Percentiles rank a stretch among this genome's conserved stretches.
These are phyloP conservation scores for Mycena sp. DNA, from an alignment of 1,284 basidiomycete species.

Conservation along the genomic window DNA sequence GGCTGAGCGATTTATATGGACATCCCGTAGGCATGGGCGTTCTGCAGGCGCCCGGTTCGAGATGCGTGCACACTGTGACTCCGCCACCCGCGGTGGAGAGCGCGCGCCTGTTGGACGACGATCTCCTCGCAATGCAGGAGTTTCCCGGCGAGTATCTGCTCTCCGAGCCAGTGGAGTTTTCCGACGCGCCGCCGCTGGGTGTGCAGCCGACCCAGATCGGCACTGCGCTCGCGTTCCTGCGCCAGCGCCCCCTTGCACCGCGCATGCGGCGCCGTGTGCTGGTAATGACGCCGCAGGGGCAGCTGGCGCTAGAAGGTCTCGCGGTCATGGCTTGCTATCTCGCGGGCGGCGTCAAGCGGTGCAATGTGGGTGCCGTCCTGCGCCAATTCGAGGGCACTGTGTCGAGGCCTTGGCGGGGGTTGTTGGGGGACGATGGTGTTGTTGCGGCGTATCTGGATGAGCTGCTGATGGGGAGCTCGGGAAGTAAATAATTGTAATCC, in stretches of 20 bases:
- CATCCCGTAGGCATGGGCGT: too few species aligned
- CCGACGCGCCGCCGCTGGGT: slow-evolving; percentile 6
- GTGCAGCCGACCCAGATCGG: slow-evolving; percentile 10
- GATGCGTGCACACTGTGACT: too few species aligned
- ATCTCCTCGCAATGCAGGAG: slow-evolving; percentile 19
- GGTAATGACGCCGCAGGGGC: slow-evolving; percentile 8
- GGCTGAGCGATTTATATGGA: too few species aligned
- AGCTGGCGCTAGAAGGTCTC: slow-evolving; percentile 18
- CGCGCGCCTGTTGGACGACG: slow-evolving; percentile 1
- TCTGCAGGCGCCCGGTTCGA: too few species aligned
- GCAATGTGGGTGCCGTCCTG: neutral
- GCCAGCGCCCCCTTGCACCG: slow-evolving; percentile 25
- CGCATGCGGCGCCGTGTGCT: slow-evolving; percentile 12
- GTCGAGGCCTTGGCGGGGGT: slow-evolving; percentile 1
- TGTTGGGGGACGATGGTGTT: slow-evolving; percentile 4
- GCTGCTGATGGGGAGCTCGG: neutral
- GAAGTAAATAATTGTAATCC: too few species aligned
- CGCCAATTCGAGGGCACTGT: slow-evolving; percentile 21
- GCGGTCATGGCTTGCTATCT: slow-evolving; percentile 22
- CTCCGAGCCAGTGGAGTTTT: neutral
- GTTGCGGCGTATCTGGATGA: slow-evolving; percentile 14
- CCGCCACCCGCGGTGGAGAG: too few species aligned
- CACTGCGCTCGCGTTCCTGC: slow-evolving; percentile 17
- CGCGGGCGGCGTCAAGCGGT: neutral
- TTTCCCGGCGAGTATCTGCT: slow-evolving; percentile 12